Conservation (phyloP, 345 rosid genomes). For the Acer campestre region DNA sequence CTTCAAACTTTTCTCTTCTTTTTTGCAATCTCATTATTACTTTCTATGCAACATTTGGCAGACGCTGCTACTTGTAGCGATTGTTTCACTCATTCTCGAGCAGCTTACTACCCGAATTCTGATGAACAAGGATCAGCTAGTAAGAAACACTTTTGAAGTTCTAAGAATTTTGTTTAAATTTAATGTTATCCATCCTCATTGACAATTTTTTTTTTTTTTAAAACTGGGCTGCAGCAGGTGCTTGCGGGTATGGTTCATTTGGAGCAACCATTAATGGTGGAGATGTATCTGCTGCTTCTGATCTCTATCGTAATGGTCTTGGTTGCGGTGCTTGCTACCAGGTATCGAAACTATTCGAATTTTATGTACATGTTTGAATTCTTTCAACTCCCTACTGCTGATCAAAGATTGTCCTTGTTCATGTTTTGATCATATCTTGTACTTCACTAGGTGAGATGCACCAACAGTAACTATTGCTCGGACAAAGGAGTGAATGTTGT, state of each 20-base stretch:
- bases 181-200: conserved; percentile 5
- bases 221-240: conserved; percentile 44
- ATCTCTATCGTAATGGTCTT: conserved; percentile 59
- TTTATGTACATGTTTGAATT: too few species aligned
- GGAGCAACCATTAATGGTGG: conserved; percentile 70
- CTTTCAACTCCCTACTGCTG: background rate
- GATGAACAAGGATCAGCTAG: conserved; percentile 55
- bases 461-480: conserved; percentile 49
- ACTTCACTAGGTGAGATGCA: conserved; percentile 59
- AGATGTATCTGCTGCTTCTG: conserved; percentile 67
- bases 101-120: conserved; percentile 60
- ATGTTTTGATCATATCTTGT: background rate
- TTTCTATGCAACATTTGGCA: conserved; percentile 29
- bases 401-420: background rate
- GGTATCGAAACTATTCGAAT: conserved; percentile 28
- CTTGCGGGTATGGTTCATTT: conserved; percentile 70
- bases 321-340: conserved; percentile 89
- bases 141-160: conserved; percentile 28
- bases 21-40: conserved; percentile 25
- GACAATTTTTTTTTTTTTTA: background rate
- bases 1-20: conserved; percentile 27
- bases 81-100: conserved; percentile 56
- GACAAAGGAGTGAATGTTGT: conserved; percentile 57
- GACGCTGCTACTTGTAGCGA: conserved; percentile 50
- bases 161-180: background rate